Evolutionary conservation across 768 basidiomycete genomes (phyloP).

Genomic region (Pholiota conissans): DNA sequence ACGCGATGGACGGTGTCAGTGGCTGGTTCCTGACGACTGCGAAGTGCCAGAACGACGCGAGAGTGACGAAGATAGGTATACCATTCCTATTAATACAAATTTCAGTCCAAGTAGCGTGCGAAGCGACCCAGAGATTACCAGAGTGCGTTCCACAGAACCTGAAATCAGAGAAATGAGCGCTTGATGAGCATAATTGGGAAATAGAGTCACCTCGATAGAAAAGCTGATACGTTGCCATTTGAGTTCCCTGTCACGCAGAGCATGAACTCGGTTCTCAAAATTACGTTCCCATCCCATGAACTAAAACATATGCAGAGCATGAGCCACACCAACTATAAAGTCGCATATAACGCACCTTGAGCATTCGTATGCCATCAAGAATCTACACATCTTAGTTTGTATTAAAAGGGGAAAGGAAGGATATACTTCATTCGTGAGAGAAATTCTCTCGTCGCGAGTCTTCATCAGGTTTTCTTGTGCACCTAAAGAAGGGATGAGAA

Average conservation of each 20-base stretch:
- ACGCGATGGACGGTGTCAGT: constrained; percentile 83
- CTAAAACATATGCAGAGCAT: constrained; percentile 36
- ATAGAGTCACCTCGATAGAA: constrained; percentile 63
- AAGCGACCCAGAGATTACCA: constrained; percentile 20
- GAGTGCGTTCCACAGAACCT: constrained; percentile 49
- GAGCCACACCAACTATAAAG: too few species aligned
- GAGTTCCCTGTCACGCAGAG: constrained; percentile 77
- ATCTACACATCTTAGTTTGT: constrained; percentile 50
- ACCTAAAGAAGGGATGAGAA: not conserved
- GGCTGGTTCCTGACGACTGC: constrained; percentile 66
- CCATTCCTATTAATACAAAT: constrained; percentile 45
- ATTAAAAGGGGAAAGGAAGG: constrained; percentile 38
- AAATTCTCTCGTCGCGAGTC: constrained; percentile 82
- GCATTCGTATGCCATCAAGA: constrained; percentile 86
- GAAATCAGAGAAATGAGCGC: not conserved
- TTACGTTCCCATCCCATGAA: constrained; percentile 95
- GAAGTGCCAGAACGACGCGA: constrained; percentile 70
- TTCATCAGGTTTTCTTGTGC: constrained; percentile 55
- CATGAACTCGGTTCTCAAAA: constrained; percentile 75
- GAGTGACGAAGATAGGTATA: constrained; percentile 58
- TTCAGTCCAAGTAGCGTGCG: too few species aligned
- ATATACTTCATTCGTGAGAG: constrained; percentile 81
- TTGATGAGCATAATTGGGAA: not conserved
- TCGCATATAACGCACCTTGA: constrained; percentile 66
- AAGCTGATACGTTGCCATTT: constrained; percentile 86